A percentile compares a stretch with the other conserved stretches of the same genome.
Conservation (phyloP, 495 filamentous ascomycete genomes). For the Aspergillus campestris region DNA sequence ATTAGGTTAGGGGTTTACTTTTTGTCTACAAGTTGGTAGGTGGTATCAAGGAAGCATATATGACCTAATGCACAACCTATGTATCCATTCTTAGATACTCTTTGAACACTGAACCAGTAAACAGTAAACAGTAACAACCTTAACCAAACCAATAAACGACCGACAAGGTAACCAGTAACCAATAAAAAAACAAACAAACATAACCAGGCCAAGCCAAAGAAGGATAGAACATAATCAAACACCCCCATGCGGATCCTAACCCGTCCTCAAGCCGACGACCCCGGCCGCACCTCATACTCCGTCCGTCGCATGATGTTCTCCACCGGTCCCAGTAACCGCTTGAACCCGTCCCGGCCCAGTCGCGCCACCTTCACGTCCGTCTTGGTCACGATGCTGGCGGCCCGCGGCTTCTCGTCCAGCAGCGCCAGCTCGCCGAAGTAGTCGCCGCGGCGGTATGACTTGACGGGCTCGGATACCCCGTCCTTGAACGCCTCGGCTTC, state of each 20-base stretch:
- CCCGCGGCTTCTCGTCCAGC: slow-evolving; percentile 85
- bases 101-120: too few relatives aligned
- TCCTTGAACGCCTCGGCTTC: slow-evolving; percentile 79
- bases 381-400: slow-evolving; percentile 76
- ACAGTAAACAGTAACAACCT: too few relatives aligned
- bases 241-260: background rate
- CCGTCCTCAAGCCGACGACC: slow-evolving; percentile 3
- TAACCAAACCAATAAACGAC: too few relatives aligned
- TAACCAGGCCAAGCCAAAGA: background rate
- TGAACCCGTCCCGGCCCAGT: slow-evolving; percentile 88
- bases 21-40: too few relatives aligned
- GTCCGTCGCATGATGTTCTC: slow-evolving; percentile 90
- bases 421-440: slow-evolving; percentile 95
- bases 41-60: too few relatives aligned
- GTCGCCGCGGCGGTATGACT: slow-evolving; percentile 79
- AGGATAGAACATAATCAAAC: slow-evolving; percentile 3
- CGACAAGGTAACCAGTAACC: too few relatives aligned
- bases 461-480: slow-evolving; percentile 55
- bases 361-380: slow-evolving; percentile 87
- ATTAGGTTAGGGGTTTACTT: too few relatives aligned
- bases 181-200: slow-evolving; percentile 1
- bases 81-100: too few relatives aligned
- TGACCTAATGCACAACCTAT: too few relatives aligned
- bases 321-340: slow-evolving; percentile 84
- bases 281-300: slow-evolving; percentile 40